Evolutionary conservation across 768 basidiomycete genomes (phyloP).

Genomic region (Mrakia blollopis): DNA sequence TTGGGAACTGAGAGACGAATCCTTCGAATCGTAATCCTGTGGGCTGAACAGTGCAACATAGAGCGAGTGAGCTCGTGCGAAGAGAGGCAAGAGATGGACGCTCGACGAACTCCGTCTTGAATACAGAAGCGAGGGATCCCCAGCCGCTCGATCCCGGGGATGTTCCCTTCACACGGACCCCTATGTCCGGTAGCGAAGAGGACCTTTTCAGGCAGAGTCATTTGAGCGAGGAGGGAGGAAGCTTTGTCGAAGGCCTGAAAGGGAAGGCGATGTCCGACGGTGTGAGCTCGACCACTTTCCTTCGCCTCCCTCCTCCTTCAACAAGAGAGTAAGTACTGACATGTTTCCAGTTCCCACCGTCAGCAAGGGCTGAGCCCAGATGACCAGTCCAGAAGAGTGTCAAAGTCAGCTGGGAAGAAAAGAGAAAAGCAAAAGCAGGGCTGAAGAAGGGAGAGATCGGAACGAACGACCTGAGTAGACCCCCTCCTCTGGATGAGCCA

Average conservation of each 20-base stretch:
- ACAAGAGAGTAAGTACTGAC: neutral
- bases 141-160: conserved; percentile 8
- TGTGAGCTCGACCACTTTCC: neutral
- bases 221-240: conserved; percentile 9
- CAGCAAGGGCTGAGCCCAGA: neutral
- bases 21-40: conserved; percentile 18
- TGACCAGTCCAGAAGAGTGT: neutral
- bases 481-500: neutral
- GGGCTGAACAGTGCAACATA: neutral
- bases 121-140: conserved; percentile 21
- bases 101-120: conserved; percentile 2
- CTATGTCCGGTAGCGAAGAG: conserved; percentile 9
- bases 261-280: neutral
- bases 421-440: neutral
- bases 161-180: conserved; percentile 21
- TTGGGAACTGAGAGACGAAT: conserved; percentile 27
- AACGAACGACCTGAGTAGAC: conserved; percentile 5
- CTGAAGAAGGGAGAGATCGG: neutral
- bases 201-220: conserved; percentile 28
- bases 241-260: conserved; percentile 24
- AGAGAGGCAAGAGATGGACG: neutral
- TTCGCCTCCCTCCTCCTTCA: neutral
- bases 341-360: neutral
- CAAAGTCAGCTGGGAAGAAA: neutral
- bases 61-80: neutral